These are phyloP conservation scores for Miscanthus sacchariflorus DNA, from an alignment of 202 grass and related monocot genomes.

Conservation along the genomic window DNA sequence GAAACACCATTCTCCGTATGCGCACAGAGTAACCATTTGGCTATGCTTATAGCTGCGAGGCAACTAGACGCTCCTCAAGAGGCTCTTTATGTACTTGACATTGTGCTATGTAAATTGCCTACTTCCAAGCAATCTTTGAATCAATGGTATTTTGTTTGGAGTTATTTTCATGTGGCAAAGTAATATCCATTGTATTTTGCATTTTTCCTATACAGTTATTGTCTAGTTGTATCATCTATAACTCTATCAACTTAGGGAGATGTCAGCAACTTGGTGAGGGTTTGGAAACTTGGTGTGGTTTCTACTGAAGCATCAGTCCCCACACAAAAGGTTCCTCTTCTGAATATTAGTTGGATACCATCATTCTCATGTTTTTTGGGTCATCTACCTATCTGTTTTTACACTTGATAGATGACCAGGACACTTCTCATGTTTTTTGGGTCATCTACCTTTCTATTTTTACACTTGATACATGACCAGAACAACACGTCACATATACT, in stretches of 20 bases:
- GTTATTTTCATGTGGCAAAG: too few species aligned
- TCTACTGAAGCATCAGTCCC: conserved; percentile 94
- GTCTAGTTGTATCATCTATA: conserved; percentile 84
- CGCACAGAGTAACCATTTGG: conserved; percentile 54
- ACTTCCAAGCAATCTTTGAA: conserved; percentile 66
- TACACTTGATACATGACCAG: background rate
- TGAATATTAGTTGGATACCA: conserved; percentile 83
- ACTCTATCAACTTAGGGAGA: conserved; percentile 84
- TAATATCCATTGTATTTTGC: too few species aligned
- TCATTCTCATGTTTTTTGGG: background rate
- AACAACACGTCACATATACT: background rate
- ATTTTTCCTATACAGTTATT: conserved; percentile 62
- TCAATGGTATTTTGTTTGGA: background rate
- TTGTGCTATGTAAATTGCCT: conserved; percentile 89
- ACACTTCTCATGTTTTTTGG: background rate
- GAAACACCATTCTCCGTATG: too few species aligned
- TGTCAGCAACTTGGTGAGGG: conserved; percentile 81
- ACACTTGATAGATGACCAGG: too few species aligned
- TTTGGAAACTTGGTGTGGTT: conserved; percentile 91
- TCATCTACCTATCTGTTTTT: too few species aligned
- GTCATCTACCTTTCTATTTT: background rate
- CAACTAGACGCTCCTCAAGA: conserved; percentile 95
- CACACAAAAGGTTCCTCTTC: conserved; percentile 88
- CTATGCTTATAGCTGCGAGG: conserved; percentile 87
- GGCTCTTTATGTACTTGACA: conserved; percentile 95